These are phyloP conservation scores for Emmonsia crescens DNA, from an alignment of 2,329 filamentous ascomycete species.

Conservation along the genomic window DNA sequence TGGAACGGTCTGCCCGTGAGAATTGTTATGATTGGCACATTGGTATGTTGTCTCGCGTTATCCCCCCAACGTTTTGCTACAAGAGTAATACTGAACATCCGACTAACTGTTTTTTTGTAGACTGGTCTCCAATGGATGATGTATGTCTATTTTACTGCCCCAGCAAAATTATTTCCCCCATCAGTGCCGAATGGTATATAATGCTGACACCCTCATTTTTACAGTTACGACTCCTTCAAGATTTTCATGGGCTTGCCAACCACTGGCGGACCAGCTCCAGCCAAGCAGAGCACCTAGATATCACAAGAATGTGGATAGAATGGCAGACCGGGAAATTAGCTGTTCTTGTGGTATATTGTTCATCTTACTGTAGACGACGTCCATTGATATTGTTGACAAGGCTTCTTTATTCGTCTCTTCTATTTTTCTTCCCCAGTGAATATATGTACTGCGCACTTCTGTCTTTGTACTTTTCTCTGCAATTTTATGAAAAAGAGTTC, in stretches of 20 bases:
- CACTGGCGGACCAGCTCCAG: conserved; percentile 55
- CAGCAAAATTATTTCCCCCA: neutral
- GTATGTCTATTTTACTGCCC: conserved; percentile 42
- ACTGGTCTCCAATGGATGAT: conserved; percentile 92
- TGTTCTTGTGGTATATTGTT: neutral
- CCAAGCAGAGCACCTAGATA: conserved; percentile 34
- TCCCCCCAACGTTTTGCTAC: neutral
- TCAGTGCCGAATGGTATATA: neutral
- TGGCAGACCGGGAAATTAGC: neutral
- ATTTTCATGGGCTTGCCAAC: conserved; percentile 81
- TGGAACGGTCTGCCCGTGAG: conserved; percentile 82
- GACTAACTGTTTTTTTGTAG: conserved; percentile 18
- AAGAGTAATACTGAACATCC: neutral
- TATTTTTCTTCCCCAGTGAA: neutral
- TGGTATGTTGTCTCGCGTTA: conserved; percentile 28
- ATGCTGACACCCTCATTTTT: conserved; percentile 17
- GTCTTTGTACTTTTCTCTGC: neutral
- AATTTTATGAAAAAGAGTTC: neutral
- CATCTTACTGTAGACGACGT: neutral
- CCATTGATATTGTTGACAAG: neutral
- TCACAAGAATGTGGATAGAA: neutral
- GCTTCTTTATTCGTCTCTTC: neutral
- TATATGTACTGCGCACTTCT: neutral
- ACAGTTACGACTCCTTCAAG: conserved; percentile 64
- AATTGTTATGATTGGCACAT: conserved; percentile 80